phyloP scores from a whole-genome alignment of 1,284 basidiomycete species.

The Xerocomus minutiporus region DNA sequence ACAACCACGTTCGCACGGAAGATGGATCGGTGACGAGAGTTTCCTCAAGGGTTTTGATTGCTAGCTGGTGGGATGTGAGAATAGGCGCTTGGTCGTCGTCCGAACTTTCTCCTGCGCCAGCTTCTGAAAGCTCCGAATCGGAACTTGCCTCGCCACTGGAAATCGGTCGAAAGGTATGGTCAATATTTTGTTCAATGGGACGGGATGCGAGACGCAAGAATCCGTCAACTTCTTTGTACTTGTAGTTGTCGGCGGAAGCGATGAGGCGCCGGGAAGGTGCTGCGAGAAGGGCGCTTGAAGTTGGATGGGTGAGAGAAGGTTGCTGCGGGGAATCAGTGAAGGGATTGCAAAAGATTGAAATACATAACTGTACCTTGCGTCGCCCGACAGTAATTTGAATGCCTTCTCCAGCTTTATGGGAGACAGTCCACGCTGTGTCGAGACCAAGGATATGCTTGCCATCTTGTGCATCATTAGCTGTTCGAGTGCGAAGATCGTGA shows the following conservation, averaged over 20 bases:
- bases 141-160: constrained; percentile 32
- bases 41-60: constrained; percentile 56
- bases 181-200: constrained; percentile 29
- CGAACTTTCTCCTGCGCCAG: constrained; percentile 34
- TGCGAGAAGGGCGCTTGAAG: constrained; percentile 47
- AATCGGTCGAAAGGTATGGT: constrained; percentile 49
- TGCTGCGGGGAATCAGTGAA: constrained; percentile 36
- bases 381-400: constrained; percentile 55
- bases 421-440: constrained; percentile 42
- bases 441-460: constrained; percentile 65
- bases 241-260: constrained; percentile 35
- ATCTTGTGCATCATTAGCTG: constrained; percentile 57
- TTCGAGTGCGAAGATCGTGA: constrained; percentile 19
- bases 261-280: constrained; percentile 45
- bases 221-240: constrained; percentile 60
- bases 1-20: constrained; percentile 59
- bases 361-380: constrained; percentile 42
- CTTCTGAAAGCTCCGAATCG: constrained; percentile 43
- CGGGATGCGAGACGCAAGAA: constrained; percentile 54
- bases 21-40: constrained; percentile 48
- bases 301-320: constrained; percentile 53
- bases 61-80: constrained; percentile 54
- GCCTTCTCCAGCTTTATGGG: constrained; percentile 48
- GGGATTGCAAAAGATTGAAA: not conserved
- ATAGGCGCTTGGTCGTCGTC: constrained; percentile 33